Conservation (phyloP, 495 filamentous ascomycete genomes). For the Hypoxylon fragiforme region DNA sequence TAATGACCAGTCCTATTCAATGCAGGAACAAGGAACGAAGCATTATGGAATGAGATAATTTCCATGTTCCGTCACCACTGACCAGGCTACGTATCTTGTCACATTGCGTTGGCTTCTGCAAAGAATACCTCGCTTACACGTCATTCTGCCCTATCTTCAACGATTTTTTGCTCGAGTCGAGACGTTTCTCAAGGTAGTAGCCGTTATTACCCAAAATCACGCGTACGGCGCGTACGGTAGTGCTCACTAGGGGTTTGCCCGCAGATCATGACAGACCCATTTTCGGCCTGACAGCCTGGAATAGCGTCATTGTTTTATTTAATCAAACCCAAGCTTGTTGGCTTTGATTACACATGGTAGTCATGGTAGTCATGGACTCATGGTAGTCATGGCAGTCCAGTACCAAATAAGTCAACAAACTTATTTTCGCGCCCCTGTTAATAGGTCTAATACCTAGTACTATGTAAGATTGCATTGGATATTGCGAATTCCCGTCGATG, state of each 20-base stretch:
- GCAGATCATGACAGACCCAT: constrained; percentile 1
- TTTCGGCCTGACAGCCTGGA: constrained; percentile 1
- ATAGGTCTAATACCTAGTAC: neutral
- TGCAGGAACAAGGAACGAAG: constrained; percentile 32
- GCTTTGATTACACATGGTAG: constrained; percentile 12
- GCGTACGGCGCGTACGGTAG: constrained; percentile 5
- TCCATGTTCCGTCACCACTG: constrained; percentile 19
- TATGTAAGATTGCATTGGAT: neutral
- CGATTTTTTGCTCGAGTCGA: constrained; percentile 18
- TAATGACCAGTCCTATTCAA: constrained; percentile 22
- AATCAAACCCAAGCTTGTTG: constrained; percentile 22
- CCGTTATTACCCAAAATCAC: constrained; percentile 1
- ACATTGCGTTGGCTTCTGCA: constrained; percentile 27
- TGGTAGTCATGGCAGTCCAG: no score
- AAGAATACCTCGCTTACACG: constrained; percentile 29
- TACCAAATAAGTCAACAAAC: no score
- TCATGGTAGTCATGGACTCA: no score
- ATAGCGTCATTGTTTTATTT: constrained; percentile 23
- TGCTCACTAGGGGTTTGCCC: constrained; percentile 2
- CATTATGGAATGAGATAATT: constrained; percentile 32
- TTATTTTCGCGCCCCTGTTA: no score
- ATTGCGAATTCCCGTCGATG: neutral
- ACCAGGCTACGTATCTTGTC: constrained; percentile 17
- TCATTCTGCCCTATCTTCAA: constrained; percentile 27
- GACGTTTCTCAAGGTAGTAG: constrained; percentile 10